Evolutionary conservation across 2,329 filamentous ascomycete genomes (phyloP).

Genomic region (Ophioceras dolichostomum): DNA sequence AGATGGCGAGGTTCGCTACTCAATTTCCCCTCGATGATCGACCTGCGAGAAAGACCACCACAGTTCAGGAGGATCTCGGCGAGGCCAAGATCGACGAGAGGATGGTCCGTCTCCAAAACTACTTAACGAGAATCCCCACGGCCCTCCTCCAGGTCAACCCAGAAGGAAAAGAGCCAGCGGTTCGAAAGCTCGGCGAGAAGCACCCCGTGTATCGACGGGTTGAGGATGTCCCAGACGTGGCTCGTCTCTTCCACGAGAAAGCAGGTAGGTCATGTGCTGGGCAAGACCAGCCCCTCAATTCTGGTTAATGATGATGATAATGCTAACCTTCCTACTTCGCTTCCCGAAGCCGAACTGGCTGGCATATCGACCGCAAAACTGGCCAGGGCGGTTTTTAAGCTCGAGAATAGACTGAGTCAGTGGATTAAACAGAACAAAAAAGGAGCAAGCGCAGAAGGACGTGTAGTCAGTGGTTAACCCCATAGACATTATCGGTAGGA

Average conservation of each 20-base stretch:
- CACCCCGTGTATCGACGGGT: slow-evolving; percentile 22
- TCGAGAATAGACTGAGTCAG: slow-evolving; percentile 22
- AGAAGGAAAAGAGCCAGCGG: too few relatives aligned
- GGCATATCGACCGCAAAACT: slow-evolving; percentile 22
- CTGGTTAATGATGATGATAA: neutral
- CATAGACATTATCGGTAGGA: too few relatives aligned
- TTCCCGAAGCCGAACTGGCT: slow-evolving; percentile 16
- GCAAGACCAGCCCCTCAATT: too few relatives aligned
- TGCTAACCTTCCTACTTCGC: neutral
- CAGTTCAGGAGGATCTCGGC: too few relatives aligned
- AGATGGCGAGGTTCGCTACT: neutral
- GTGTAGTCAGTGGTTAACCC: too few relatives aligned
- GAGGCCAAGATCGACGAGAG: slow-evolving; percentile 9
- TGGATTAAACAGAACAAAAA: slow-evolving; percentile 13
- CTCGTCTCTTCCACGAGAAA: slow-evolving; percentile 27
- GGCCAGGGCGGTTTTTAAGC: slow-evolving; percentile 19
- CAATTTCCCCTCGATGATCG: slow-evolving; percentile 19
- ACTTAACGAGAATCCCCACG: slow-evolving; percentile 5
- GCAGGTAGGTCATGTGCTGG: slow-evolving; percentile 25
- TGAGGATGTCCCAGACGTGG: slow-evolving; percentile 27
- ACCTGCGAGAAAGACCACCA: too few relatives aligned
- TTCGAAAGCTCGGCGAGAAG: neutral
- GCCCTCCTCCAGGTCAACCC: too few relatives aligned
- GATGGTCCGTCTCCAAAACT: slow-evolving; percentile 11
- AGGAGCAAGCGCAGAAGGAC: neutral